Percentiles rank a stretch among this genome's conserved stretches.
phyloP scores from a whole-genome alignment of 1,284 basidiomycete species.

The Spongispora temasekensis region DNA sequence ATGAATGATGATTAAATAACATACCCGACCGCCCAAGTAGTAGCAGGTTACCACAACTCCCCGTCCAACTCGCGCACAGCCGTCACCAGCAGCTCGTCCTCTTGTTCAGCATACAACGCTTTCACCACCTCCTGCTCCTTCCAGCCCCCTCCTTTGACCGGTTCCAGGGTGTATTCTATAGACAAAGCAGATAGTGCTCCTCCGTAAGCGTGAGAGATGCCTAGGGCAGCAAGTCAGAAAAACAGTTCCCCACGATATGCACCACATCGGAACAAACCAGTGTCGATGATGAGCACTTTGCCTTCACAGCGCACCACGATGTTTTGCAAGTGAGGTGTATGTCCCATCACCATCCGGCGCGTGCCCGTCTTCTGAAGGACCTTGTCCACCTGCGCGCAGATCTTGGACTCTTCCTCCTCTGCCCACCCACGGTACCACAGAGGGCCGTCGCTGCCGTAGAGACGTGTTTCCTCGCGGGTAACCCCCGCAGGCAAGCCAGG shows the following conservation, averaged over 20 bases:
- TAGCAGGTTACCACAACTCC: constrained; percentile 21
- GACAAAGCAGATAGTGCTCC: constrained; percentile 86
- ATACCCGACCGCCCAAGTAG: constrained; percentile 6
- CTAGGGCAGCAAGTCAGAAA: constrained; percentile 40
- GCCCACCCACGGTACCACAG: constrained; percentile 94
- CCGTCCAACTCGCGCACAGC: constrained; percentile 27
- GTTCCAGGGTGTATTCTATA: constrained; percentile 76
- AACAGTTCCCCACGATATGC: background rate
- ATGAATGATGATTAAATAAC: constrained; percentile 23
- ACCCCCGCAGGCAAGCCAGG: constrained; percentile 71
- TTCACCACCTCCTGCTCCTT: constrained; percentile 77
- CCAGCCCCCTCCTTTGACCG: constrained; percentile 53
- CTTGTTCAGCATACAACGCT: constrained; percentile 68
- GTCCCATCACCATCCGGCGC: constrained; percentile 89
- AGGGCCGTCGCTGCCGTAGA: constrained; percentile 80
- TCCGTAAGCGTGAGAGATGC: constrained; percentile 94
- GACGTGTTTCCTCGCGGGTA: constrained; percentile 62
- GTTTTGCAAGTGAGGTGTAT: constrained; percentile 85
- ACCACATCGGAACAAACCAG: constrained; percentile 45
- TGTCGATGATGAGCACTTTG: constrained; percentile 91
- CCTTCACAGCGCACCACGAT: constrained; percentile 84
- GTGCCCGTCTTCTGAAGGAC: constrained; percentile 76
- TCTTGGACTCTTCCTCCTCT: constrained; percentile 62
- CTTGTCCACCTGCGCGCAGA: constrained; percentile 70
- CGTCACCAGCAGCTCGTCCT: constrained; percentile 48